Evolutionary conservation across 768 basidiomycete species (phyloP).

Genomic region (Lentinus tigrinus): DNA sequence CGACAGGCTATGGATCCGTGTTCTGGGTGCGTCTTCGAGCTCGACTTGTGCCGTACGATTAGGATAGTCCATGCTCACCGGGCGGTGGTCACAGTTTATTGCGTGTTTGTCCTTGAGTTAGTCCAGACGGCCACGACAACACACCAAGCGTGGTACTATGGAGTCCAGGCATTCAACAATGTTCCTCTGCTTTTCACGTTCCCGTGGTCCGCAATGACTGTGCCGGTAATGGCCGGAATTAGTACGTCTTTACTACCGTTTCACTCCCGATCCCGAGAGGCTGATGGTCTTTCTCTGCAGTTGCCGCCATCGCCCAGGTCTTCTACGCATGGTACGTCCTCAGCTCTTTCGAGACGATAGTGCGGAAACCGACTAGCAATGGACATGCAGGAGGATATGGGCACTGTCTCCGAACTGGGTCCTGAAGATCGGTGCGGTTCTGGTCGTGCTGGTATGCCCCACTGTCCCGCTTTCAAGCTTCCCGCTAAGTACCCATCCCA

Average conservation of each 20-base stretch:
- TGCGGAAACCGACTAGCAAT: no score
- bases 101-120: constrained; percentile 17
- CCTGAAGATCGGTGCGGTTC: not conserved
- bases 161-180: constrained; percentile 25
- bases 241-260: constrained; percentile 8
- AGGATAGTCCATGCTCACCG: not conserved
- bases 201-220: constrained; percentile 14
- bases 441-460: not conserved
- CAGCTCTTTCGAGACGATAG: no score
- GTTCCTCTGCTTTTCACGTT: constrained; percentile 11
- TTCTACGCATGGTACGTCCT: constrained; percentile 23
- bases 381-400: not conserved
- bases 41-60: not conserved
- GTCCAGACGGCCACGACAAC: constrained; percentile 24
- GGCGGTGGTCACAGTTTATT: not conserved
- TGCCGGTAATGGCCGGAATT: constrained; percentile 20
- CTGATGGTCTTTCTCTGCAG: not conserved
- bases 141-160: constrained; percentile 20
- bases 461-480: not conserved
- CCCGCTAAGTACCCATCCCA: not conserved
- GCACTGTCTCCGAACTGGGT: constrained; percentile 1
- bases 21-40: not conserved
- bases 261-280: not conserved
- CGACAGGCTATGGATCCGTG: not conserved
- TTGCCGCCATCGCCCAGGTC: constrained; percentile 20